Base-by-base conservation (phyloP, 1,139 yeast genomes). In the Arxiozyma bovina region DNA sequence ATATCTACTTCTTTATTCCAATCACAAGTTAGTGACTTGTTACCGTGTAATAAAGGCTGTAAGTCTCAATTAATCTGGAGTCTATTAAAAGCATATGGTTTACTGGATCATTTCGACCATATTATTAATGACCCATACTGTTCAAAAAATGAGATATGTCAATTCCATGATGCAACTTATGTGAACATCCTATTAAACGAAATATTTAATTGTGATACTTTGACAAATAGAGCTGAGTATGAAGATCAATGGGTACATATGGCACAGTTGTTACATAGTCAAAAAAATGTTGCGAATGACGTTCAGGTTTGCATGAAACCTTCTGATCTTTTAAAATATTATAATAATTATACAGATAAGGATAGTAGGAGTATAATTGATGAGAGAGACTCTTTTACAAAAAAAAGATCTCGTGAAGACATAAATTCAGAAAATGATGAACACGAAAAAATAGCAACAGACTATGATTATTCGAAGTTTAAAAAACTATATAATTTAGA, bases 401-500 rank as follows among this genome's bases (percentile, higher is more conserved):
- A 43, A 3, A 47, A 42, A 3, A 48, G 38, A n/a, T 22, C 50
- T 17, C 42, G 18, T 27, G 50, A 50, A 15, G 51, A 42, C 3
- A 20, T 18, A 9, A 25, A 30, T 18, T 45, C 21, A 20, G 23
- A 34, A 23, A 43, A 49, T n/a, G 42, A 25, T 4, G 43, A 42
- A 11, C 20, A 8, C 12, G 38, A 23, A 2, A 15, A 30, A 11
- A 18, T 8, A 5, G 25, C 9, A 15, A 17, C n/a, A 12, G 41
- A 48, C 7, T 22, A 4, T 12, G 8, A 22, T 7, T 2, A 22
- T 20, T 30, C 34, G 9, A 8, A 18, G 18, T 23, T 48, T n/a
- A 48, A 42, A 40, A n/a, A 52, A 43, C 76, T 57, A 34, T 34
- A 34, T 60, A 83, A 84, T 0, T 70, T 83, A 7, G 66, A 70